phyloP scores from a whole-genome alignment of 163 green algal genomes.

The Trebouxiophyceae sp. region DNA sequence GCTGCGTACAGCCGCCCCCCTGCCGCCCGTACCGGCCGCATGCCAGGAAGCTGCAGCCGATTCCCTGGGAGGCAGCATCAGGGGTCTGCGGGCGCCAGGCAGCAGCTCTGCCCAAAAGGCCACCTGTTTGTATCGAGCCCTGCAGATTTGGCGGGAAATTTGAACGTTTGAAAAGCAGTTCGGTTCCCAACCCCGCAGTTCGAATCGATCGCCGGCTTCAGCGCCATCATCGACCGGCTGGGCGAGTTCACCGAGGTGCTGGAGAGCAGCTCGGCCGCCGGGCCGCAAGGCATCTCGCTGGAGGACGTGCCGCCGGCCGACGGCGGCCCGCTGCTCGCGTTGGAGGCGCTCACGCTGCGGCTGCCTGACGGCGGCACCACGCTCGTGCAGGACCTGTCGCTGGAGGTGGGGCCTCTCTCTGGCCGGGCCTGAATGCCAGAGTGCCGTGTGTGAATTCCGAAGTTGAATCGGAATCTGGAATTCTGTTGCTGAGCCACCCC shows the following conservation, averaged over 20 bases:
- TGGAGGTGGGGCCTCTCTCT: constrained; percentile 45
- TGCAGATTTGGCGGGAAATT: no score
- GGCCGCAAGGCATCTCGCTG: background rate
- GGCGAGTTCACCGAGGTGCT: constrained; percentile 80
- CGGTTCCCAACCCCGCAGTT: no score
- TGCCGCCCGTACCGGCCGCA: no score
- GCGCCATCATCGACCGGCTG: constrained; percentile 86
- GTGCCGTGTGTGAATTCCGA: no score
- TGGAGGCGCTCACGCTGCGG: constrained; percentile 56
- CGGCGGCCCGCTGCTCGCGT: constrained; percentile 35
- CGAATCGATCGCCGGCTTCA: constrained; percentile 83
- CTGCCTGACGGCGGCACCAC: constrained; percentile 50
- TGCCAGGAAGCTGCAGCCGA: no score
- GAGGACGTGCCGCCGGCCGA: background rate
- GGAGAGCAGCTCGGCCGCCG: constrained; percentile 16
- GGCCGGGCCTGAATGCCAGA: background rate
- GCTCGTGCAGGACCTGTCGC: constrained; percentile 57
- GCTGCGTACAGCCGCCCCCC: no score
- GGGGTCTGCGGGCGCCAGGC: no score
- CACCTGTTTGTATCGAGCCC: no score
- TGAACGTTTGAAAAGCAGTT: no score
- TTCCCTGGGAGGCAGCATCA: no score
- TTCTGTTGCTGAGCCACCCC: no score
- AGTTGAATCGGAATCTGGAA: no score
- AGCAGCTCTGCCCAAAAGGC: constrained; percentile 1